Percentiles rank a stretch among this genome's conserved stretches.
Conservation (phyloP, 2,329 filamentous ascomycete genomes). For the Herpotrichia juniperi region DNA sequence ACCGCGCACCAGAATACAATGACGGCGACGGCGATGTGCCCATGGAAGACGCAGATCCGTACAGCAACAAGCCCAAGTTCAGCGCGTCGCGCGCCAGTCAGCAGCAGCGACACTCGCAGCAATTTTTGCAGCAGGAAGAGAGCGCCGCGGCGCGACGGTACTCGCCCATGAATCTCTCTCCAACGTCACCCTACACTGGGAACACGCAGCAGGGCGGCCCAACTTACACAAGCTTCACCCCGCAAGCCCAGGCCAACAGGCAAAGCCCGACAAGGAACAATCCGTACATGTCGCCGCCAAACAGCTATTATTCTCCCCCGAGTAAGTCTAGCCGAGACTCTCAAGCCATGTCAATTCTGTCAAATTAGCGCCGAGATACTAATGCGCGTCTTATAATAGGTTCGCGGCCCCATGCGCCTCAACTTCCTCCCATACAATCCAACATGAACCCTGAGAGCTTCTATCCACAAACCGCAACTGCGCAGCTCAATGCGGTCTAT, state of each 20-base stretch:
- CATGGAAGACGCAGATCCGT: constrained; percentile 91
- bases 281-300: constrained; percentile 63
- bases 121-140: constrained; percentile 76
- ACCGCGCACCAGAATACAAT: constrained; percentile 44
- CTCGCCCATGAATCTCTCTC: constrained; percentile 93
- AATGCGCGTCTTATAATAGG: constrained; percentile 34
- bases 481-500: constrained; percentile 73
- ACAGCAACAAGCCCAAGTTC: constrained; percentile 80
- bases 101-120: constrained; percentile 76
- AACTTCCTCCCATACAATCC: constrained; percentile 76
- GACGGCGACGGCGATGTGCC: constrained; percentile 53
- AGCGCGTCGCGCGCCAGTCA: constrained; percentile 75
- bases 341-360: constrained; percentile 1
- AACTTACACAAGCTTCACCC: constrained; percentile 51
- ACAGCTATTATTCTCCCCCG: constrained; percentile 65
- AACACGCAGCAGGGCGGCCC: constrained; percentile 60
- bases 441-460: constrained; percentile 72
- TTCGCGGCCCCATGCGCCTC: constrained; percentile 63
- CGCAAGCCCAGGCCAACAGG: constrained; percentile 57
- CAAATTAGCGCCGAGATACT: constrained; percentile 22
- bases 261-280: constrained; percentile 79
- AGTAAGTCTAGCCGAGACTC: constrained; percentile 48
- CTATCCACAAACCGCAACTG: constrained; percentile 73
- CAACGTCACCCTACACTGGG: constrained; percentile 76
- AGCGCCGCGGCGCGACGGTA: constrained; percentile 89